A percentile compares a stretch with the other conserved stretches of the same genome.
Evolutionary conservation across 148 eudicot genomes (phyloP).

Genomic region (Chenopodium album): DNA sequence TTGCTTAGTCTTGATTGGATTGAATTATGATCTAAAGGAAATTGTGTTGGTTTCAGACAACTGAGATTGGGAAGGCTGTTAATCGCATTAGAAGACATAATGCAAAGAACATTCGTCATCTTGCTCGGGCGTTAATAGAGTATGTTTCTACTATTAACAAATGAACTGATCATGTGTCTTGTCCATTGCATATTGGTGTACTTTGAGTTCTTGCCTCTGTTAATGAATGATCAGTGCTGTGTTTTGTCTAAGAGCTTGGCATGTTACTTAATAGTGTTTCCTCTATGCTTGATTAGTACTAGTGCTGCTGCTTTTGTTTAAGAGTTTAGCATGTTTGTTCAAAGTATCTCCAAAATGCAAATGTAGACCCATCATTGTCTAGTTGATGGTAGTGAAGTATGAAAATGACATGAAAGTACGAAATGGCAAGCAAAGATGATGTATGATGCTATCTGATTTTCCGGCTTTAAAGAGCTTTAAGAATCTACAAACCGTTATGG

Average conservation of each 20-base stretch:
- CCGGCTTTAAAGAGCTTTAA: not conserved
- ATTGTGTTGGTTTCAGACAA: slow-evolving; percentile 50
- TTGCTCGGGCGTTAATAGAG: slow-evolving; percentile 64
- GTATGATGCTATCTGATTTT: not conserved
- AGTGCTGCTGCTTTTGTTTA: slow-evolving; percentile 10
- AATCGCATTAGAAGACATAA: slow-evolving; percentile 59
- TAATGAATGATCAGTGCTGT: slow-evolving; percentile 3
- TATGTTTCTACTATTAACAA: slow-evolving; percentile 37
- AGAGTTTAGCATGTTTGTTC: slow-evolving; percentile 7
- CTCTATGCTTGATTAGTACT: slow-evolving; percentile 7
- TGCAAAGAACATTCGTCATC: slow-evolving; percentile 55
- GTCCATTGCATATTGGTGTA: slow-evolving; percentile 9
- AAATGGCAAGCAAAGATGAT: not conserved
- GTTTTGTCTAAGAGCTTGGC: slow-evolving; percentile 2
- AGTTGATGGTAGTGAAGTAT: not conserved
- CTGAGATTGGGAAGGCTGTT: slow-evolving; percentile 90
- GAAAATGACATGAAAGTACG: not conserved
- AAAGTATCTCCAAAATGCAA: slow-evolving; percentile 2
- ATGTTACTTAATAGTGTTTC: slow-evolving; percentile 15
- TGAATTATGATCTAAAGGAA: slow-evolving; percentile 7
- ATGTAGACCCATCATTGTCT: not conserved
- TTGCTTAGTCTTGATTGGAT: slow-evolving; percentile 1
- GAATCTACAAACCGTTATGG: not conserved
- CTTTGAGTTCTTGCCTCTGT: not conserved
- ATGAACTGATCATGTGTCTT: not conserved